Base-by-base conservation (phyloP, 805 yeast species). In the Grigorovia transvaalensis region DNA sequence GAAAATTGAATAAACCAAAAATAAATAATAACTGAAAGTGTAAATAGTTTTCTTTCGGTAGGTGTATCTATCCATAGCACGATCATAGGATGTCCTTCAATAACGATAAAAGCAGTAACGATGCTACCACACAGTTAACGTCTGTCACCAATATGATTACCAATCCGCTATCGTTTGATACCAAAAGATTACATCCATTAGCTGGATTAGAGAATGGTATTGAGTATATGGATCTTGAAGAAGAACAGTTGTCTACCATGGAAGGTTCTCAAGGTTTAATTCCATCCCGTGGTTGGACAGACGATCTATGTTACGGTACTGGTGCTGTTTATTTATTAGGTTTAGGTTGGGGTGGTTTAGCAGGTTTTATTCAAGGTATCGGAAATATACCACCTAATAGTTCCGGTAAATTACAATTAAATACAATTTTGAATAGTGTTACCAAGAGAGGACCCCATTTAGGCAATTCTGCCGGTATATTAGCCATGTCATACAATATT, bases 231-330 rank as follows among this genome's bases (percentile, higher is more conserved):
- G 96, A 91, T 60, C 75, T 93, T 56, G 97, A 91, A 62, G 90
- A 84, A 55, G 96, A 89, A 58, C 76, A 81, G 56, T 72, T 89
- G 55, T 78, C 81, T 47, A 70, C 78, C n/a, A 69, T 87, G 61
- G 95, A 88, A 63, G 96, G 96, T 43, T 80, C 95, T 1, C 88
- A 87, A 64, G 95, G 96, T 53, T 67, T 91, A 53, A 78, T 93
- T 56, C 96, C 99, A 29, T 85, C 95, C n/a, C 83, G 97, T 73
- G 96, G 95, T 60, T 93, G 96, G 95, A 79, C 89, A 15, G 99
- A 93, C 69, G 98, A 93, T 72, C 77, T 93, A 57, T 89, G 97
- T 78, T 93, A 93, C 70, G 99, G 99, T 60, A 85, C 98, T 11
- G 99, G 99, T 70, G 82, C 96, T 7, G 88, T 89, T 50, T 93